Percentiles rank a stretch among this genome's conserved stretches.
phyloP scores from a whole-genome alignment of 306 rosid species.

The Astragalus glycyphyllos region DNA sequence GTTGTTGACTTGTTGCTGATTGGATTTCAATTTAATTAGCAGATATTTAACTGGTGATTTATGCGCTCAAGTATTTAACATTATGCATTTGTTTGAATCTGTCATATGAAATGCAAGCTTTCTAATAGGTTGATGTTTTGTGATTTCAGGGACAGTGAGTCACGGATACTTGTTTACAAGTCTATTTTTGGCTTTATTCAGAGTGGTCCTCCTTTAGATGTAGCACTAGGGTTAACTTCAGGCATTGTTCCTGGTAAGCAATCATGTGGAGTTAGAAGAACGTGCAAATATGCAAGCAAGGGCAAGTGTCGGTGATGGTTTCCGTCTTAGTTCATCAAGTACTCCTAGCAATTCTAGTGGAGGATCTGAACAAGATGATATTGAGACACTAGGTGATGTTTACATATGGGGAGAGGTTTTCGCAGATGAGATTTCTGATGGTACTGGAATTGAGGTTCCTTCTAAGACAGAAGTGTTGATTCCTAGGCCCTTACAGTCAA shows the following conservation, averaged over 20 bases:
- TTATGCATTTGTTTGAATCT: not conserved
- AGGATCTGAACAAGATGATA: constrained; percentile 81
- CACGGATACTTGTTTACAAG: constrained; percentile 17
- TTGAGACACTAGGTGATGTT: constrained; percentile 75
- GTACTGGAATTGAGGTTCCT: constrained; percentile 50
- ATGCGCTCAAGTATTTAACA: not conserved
- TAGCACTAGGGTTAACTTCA: constrained; percentile 50
- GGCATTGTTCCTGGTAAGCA: constrained; percentile 52
- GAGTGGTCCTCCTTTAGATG: constrained; percentile 48
- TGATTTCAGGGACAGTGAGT: constrained; percentile 19
- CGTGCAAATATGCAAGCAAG: constrained; percentile 74
- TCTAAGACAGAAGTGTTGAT: constrained; percentile 60
- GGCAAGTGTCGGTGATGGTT: constrained; percentile 68
- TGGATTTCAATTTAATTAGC: constrained; percentile 1
- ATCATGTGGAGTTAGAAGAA: constrained; percentile 67
- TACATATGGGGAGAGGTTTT: constrained; percentile 86
- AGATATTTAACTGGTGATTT: not conserved
- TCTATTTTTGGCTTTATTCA: constrained; percentile 40
- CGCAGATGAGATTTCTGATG: constrained; percentile 59
- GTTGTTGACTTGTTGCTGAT: not conserved
- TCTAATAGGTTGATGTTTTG: constrained; percentile 7
- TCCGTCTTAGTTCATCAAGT: constrained; percentile 78
- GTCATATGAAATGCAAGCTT: constrained; percentile 7
- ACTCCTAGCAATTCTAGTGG: constrained; percentile 67
- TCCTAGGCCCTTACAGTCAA: constrained; percentile 79